Base-by-base conservation (phyloP, 2,329 filamentous ascomycete genomes). In the Xylariomycetidae sp. region DNA sequence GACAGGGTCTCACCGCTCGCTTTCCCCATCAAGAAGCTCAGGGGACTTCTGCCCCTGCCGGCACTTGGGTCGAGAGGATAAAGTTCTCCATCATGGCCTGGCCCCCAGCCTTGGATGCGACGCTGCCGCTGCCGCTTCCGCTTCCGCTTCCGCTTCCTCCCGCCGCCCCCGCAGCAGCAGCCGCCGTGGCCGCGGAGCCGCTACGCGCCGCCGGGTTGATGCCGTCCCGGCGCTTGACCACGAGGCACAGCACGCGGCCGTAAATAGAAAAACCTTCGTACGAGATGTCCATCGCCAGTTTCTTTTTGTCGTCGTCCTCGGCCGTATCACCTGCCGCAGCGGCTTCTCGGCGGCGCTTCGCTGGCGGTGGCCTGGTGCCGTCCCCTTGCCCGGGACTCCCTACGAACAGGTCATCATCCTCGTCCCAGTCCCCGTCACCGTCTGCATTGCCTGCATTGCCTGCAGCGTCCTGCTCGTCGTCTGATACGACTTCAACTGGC, bases 201-300 rank as follows among this genome's bases (percentile, higher is more conserved):
- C 53, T 52, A 31, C 42, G 49, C 44, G 35, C 53, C 42, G 35
- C 54, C 42, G 33, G 53, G 58, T 36, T 59, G 46, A 60, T 66
- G 29, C 67, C 71, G 44, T 79, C 82, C 40, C 82, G 79, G 56
- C 82, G 85, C 59, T 79, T 81, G 52, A 98, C 81, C 7, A 98
- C 83, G 38, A 98, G 70, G 59, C 89, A 96, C 17, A 98, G 68
- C 29, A 95, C 87, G 47, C 87, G 83, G 9, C 92, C 88, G 62
- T 95, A 94, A 53, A 98, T 95, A 49, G 83, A 85, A 62, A 96
- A 96, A 7, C 92, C 90, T 52, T 96, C 88, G 61, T 96, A 98
- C 10, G 79, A 81, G 17, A 90, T 92, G 41, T 83, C 81, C 66
- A 95, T 76, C 14, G 74, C 76, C 48, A 94, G 64, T 59, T 95